phyloP scores from a whole-genome alignment of 2,329 filamentous ascomycete genomes.

The Mollisiaceae sp. region DNA sequence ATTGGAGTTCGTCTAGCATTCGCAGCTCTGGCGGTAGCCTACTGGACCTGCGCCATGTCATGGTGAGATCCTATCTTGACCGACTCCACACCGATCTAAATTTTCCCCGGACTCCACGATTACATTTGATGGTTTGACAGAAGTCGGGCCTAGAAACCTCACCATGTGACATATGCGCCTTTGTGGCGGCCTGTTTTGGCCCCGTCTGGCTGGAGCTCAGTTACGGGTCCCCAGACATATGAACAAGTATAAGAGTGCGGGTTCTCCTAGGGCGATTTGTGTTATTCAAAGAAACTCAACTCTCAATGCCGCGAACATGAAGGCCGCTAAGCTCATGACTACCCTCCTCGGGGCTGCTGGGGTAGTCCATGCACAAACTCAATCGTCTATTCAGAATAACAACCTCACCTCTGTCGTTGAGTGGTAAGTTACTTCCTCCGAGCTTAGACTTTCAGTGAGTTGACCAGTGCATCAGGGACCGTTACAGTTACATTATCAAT shows the following conservation, averaged over 20 bases:
- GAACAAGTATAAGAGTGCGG: background rate
- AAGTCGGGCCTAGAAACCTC: too few species aligned
- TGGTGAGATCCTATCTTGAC: background rate
- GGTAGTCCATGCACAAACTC: slow-evolving; percentile 20
- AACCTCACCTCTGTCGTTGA: slow-evolving; percentile 53
- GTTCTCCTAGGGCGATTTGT: background rate
- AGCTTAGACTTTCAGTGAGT: background rate
- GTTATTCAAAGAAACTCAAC: background rate
- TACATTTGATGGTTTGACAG: background rate
- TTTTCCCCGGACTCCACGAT: background rate
- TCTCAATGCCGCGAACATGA: background rate
- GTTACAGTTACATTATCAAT: slow-evolving; percentile 58
- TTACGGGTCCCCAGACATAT: background rate
- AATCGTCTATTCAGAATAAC: slow-evolving; percentile 56
- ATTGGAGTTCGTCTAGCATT: background rate
- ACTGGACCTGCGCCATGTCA: slow-evolving; percentile 8
- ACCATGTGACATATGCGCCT: too few species aligned
- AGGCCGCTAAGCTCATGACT: background rate
- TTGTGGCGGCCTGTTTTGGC: background rate
- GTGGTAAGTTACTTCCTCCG: slow-evolving; percentile 39
- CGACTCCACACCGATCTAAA: background rate
- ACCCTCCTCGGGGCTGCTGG: slow-evolving; percentile 5
- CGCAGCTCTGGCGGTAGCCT: background rate
- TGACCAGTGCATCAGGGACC: slow-evolving; percentile 47
- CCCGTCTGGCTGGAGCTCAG: background rate